Conservation (phyloP, 768 basidiomycete genomes). For the Lyophyllum shimeji region DNA sequence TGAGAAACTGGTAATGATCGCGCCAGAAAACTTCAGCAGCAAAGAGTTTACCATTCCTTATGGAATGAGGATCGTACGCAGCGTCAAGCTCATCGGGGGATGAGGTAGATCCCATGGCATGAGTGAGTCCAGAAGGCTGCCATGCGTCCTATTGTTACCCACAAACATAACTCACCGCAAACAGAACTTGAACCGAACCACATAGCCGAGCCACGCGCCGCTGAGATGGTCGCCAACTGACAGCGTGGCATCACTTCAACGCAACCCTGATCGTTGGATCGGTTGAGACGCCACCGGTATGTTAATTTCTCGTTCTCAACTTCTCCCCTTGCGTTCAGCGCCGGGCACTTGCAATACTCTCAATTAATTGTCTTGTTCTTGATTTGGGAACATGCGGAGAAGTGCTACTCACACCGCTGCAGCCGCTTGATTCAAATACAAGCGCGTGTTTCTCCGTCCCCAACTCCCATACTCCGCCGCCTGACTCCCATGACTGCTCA, state of each 20-base stretch:
- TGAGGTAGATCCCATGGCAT: not conserved
- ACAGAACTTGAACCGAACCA: not conserved
- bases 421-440: not conserved
- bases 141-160: not conserved
- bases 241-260: not conserved
- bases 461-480: no score
- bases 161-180: not conserved
- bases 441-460: no score
- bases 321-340: no score
- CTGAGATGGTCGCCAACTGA: no score
- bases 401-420: no score
- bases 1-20: slow-evolving; percentile 6
- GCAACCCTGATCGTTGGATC: no score
- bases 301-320: not conserved
- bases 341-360: not conserved
- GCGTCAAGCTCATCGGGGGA: not conserved
- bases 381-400: not conserved
- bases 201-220: no score
- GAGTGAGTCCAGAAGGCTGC: not conserved
- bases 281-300: no score
- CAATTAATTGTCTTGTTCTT: not conserved
- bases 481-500: not conserved
- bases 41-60: not conserved
- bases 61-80: not conserved
- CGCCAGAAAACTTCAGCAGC: slow-evolving; percentile 4